A percentile compares a stretch with the other conserved stretches of the same genome.
phyloP scores from a whole-genome alignment of 495 filamentous ascomycete species.

The Talaromyces wortmannii region DNA sequence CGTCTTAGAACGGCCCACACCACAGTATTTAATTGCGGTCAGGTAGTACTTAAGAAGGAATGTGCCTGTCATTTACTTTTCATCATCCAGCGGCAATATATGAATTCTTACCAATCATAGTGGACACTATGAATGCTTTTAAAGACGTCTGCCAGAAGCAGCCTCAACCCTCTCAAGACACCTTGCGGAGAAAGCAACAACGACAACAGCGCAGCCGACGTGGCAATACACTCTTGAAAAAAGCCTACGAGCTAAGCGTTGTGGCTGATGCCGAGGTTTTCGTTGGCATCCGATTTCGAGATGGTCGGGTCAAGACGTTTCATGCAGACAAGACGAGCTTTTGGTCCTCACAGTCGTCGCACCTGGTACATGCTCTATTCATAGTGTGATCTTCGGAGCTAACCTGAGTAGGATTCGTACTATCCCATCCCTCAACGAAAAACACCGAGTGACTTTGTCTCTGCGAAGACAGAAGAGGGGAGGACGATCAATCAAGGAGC shows the following conservation, averaged over 20 bases:
- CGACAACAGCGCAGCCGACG: not conserved
- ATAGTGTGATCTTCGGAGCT: not conserved
- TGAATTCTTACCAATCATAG: too few species aligned
- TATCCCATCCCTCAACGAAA: too few species aligned
- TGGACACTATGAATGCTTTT: not conserved
- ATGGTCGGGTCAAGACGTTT: not conserved
- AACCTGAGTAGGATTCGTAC: too few species aligned
- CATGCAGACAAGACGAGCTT: not conserved
- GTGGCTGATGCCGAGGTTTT: not conserved
- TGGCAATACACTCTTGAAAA: not conserved
- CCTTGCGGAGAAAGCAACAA: not conserved
- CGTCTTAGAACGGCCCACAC: too few species aligned
- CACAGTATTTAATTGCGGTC: not conserved
- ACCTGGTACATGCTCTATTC: not conserved
- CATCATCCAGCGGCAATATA: not conserved
- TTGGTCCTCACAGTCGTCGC: not conserved
- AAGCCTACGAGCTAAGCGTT: not conserved
- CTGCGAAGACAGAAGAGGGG: too few species aligned
- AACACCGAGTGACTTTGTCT: too few species aligned
- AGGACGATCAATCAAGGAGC: too few species aligned
- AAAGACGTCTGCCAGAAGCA: not conserved
- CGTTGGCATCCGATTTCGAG: not conserved
- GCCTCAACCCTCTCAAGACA: not conserved
- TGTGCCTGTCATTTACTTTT: not conserved
- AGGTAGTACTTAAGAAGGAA: not conserved